Conservation (phyloP, 208 protist species). For the Leishmania major region DNA sequence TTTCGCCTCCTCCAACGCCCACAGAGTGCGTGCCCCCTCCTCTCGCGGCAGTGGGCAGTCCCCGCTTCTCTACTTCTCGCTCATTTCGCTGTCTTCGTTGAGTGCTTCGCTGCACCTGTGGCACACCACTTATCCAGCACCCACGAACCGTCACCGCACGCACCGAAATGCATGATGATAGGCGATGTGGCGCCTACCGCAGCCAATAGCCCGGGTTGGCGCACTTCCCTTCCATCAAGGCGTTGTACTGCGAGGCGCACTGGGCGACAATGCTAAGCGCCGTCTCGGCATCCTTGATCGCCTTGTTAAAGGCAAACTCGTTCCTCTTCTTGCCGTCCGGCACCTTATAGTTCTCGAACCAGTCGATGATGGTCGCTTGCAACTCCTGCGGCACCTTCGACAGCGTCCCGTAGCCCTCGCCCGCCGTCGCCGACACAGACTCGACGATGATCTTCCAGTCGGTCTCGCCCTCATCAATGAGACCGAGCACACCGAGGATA, state of each 20-base stretch:
- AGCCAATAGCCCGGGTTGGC: conserved; percentile 71
- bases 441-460: conserved; percentile 93
- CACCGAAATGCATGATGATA: not conserved
- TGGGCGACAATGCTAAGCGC: conserved; percentile 65
- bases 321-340: conserved; percentile 92
- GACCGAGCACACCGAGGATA: conserved; percentile 84
- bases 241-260: conserved; percentile 65
- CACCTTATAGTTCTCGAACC: conserved; percentile 94
- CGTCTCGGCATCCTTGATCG: conserved; percentile 59
- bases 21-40: not conserved
- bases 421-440: conserved; percentile 21
- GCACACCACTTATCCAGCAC: not conserved
- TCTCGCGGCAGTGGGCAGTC: not conserved
- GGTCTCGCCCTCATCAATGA: conserved; percentile 93
- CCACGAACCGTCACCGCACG: not conserved
- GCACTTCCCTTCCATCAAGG: conserved; percentile 39
- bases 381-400: conserved; percentile 57
- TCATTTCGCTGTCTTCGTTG: not conserved
- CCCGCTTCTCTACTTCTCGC: not conserved
- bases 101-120: not conserved
- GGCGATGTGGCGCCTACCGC: not conserved
- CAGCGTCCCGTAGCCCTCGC: conserved; percentile 46
- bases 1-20: too few relatives aligned
- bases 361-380: conserved; percentile 63
- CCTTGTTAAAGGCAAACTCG: conserved; percentile 74